Evolutionary conservation across 352 stramenopile species (phyloP), one percentile per base, ranked within the genome.

Genomic region (Globisporangium camurandrum): DNA sequence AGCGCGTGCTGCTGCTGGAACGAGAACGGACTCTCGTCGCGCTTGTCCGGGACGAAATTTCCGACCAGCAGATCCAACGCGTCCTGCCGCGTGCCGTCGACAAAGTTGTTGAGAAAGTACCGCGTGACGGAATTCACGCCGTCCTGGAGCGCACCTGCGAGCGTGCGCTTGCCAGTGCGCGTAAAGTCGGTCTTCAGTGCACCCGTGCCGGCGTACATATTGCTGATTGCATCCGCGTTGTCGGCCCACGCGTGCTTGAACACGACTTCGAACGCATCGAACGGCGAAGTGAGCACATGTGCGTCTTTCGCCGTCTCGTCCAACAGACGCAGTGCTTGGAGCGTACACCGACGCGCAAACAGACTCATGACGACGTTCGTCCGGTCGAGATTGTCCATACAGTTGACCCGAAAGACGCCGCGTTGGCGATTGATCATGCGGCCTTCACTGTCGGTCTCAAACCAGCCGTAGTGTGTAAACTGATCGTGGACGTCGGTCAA

Each of bases 341-440:
- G 84, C 40, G 95, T 66, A 27, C 85, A 64, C n/a, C 82, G 75
- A 34, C 89, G 73, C 37, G 86, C 91, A 57, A 97, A 95, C 36
- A 98, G 76, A 61, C 87, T 96, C 73, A 98, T 96, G 38, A 98
- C 93, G 30, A 98, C 95, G 64, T 98, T 98, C 10, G 95, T 99
- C 30, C 95, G 79, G 75, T 99, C 95, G 11, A 98, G 69, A 65
- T 95, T 98, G 77, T 99, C 95, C 88, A 99, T 98, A 71, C 95
- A 99, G 75, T 99, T 99, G 37, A 96, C 96, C 39, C 95, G 82
- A 44, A 98, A 85, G n/a, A 98, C 84, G 39, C 88, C 89, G 27
- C 77, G 80, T 68, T 99, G 95, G 28, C 73, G 74, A 30, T 67
- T 76, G 11, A 78, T 27, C 19, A 84, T 45, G 20, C 70, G 71